These are phyloP conservation scores for Cryphonectria carpinicola DNA, from an alignment of 2,329 filamentous ascomycete species.

Conservation along the genomic window DNA sequence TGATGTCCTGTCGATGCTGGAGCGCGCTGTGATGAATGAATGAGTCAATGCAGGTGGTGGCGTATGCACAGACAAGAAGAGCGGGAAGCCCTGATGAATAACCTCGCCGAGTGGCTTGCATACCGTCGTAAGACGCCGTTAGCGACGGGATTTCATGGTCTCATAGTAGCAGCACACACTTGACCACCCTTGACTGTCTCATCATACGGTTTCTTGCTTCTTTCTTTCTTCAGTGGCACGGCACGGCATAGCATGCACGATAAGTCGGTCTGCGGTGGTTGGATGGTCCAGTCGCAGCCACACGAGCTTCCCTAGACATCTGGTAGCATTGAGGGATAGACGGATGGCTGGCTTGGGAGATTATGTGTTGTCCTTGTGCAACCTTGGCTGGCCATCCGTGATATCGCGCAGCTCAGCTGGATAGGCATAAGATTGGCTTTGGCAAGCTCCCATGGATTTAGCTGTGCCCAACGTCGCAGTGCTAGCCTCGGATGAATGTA, in stretches of 20 bases:
- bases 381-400: not conserved
- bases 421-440: not conserved
- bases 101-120: constrained; percentile 24
- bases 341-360: not conserved
- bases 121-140: constrained; percentile 24
- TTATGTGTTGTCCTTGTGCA: not conserved
- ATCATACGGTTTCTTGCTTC: too few relatives aligned
- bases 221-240: constrained; percentile 1
- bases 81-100: constrained; percentile 15
- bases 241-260: constrained; percentile 14
- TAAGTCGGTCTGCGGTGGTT: constrained; percentile 5
- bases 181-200: too few relatives aligned
- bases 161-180: constrained; percentile 13
- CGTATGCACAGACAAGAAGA: constrained; percentile 3
- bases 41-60: not conserved
- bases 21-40: constrained; percentile 4
- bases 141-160: constrained; percentile 17
- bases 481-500: constrained; percentile 18
- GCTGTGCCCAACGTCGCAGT: constrained; percentile 20
- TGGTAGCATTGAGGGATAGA: not conserved
- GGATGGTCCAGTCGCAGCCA: not conserved
- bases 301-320: not conserved
- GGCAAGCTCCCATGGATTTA: not conserved
- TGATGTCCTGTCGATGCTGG: constrained; percentile 7
- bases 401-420: constrained; percentile 2